phyloP scores from a whole-genome alignment of 768 basidiomycete species.

The Lepiota venenata region DNA sequence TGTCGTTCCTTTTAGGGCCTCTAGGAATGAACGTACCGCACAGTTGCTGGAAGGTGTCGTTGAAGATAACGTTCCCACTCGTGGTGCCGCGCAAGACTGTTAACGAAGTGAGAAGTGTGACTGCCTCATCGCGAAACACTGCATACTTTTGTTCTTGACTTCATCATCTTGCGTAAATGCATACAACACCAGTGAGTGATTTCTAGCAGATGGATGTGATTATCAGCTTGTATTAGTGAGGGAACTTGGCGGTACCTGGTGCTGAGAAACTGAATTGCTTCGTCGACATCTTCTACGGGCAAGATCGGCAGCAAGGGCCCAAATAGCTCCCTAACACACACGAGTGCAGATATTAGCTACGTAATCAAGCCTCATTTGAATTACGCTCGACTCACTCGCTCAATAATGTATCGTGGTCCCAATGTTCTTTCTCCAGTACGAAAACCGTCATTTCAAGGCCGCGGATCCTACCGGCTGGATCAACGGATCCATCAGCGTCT shows the following conservation, averaged over 20 bases:
- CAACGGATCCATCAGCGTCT: constrained; percentile 23
- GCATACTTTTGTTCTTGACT: constrained; percentile 36
- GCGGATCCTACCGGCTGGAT: constrained; percentile 29
- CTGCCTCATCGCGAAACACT: background rate
- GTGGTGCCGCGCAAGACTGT: constrained; percentile 52
- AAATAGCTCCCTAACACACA: constrained; percentile 57
- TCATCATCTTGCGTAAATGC: constrained; percentile 51
- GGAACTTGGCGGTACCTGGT: constrained; percentile 33
- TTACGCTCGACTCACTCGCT: constrained; percentile 42
- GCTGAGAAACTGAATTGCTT: constrained; percentile 54
- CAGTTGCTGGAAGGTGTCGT: constrained; percentile 59
- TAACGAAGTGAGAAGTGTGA: background rate
- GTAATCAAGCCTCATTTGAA: no score
- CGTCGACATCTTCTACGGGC: constrained; percentile 49
- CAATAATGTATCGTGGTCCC: constrained; percentile 53
- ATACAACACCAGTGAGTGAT: constrained; percentile 61
- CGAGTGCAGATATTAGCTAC: background rate
- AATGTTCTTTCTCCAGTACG: constrained; percentile 47
- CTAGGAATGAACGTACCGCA: constrained; percentile 30
- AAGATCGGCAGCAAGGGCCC: constrained; percentile 69
- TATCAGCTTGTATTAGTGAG: background rate
- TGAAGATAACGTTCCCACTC: constrained; percentile 55
- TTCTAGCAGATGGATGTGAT: constrained; percentile 26
- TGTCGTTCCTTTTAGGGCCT: background rate
- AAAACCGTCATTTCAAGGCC: constrained; percentile 63